A percentile compares a stretch with the other conserved stretches of the same genome.
Evolutionary conservation across 768 basidiomycete genomes (phyloP).

Genomic region (Leccinum sublutescens): DNA sequence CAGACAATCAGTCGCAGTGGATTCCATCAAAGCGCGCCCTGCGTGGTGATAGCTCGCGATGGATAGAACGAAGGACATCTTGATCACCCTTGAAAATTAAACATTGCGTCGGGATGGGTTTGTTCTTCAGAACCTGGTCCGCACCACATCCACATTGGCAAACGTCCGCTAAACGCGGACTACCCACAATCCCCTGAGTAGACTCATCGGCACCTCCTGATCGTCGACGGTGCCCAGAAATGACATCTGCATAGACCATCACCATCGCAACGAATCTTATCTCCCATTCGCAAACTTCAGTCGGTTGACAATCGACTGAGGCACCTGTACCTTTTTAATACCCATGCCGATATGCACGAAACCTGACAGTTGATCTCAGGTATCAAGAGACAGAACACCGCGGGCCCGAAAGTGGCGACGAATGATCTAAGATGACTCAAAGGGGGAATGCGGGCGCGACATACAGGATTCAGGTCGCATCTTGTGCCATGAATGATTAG

Average conservation of each 20-base stretch:
- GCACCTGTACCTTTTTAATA: background rate
- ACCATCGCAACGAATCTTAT: conserved; percentile 18
- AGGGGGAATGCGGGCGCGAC: background rate
- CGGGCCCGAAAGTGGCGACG: background rate
- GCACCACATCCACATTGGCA: background rate
- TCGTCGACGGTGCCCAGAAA: conserved; percentile 7
- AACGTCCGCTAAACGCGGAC: background rate
- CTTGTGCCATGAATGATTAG: background rate
- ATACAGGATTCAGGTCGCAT: background rate
- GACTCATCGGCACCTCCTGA: conserved; percentile 1
- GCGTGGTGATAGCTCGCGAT: background rate
- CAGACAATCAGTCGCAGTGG: background rate
- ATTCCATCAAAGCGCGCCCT: background rate
- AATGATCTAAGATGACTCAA: background rate
- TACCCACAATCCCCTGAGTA: background rate
- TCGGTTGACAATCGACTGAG: background rate
- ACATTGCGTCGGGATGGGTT: background rate
- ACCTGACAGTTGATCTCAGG: background rate
- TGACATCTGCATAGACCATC: conserved; percentile 1
- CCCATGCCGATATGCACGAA: conserved; percentile 1
- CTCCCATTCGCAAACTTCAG: background rate
- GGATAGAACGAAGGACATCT: background rate
- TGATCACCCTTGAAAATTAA: background rate
- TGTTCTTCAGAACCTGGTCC: background rate
- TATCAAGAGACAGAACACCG: background rate